These are phyloP conservation scores for Sarocladium brachiariae DNA, from an alignment of 2,329 filamentous ascomycete genomes.

Conservation along the genomic window DNA sequence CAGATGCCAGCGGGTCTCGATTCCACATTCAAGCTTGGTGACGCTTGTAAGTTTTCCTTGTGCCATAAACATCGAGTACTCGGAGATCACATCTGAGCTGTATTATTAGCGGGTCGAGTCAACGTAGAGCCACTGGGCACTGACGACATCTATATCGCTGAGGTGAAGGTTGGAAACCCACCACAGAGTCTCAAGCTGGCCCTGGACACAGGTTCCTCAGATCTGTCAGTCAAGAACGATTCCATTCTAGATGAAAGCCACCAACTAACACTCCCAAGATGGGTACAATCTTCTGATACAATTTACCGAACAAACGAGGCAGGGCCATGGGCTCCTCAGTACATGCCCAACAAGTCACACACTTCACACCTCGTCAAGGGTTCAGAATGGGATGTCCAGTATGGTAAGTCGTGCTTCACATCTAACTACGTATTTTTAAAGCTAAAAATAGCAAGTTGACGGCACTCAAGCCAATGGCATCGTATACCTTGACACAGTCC, in stretches of 20 bases:
- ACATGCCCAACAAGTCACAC: slow-evolving; percentile 37
- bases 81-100: slow-evolving; percentile 1
- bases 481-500: slow-evolving; percentile 44
- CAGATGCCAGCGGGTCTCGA: slow-evolving; percentile 15
- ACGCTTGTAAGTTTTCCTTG: slow-evolving; percentile 19
- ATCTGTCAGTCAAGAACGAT: slow-evolving; percentile 50
- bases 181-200: slow-evolving; percentile 40
- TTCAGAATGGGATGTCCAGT: slow-evolving; percentile 42
- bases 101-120: slow-evolving; percentile 23
- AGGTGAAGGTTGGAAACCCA: slow-evolving; percentile 40
- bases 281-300: slow-evolving; percentile 47
- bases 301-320: slow-evolving; percentile 25
- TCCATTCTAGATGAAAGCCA: not conserved
- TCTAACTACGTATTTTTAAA: not conserved
- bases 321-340: slow-evolving; percentile 32
- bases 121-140: slow-evolving; percentile 30
- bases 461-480: slow-evolving; percentile 37
- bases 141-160: slow-evolving; percentile 37
- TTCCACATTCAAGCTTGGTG: slow-evolving; percentile 21
- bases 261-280: slow-evolving; percentile 27
- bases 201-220: slow-evolving; percentile 48
- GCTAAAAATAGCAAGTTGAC: slow-evolving; percentile 28
- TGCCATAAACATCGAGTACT: not conserved
- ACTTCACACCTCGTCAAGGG: slow-evolving; percentile 34
- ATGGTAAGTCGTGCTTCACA: slow-evolving; percentile 31